These are phyloP conservation scores for Penicillium brevicompactum DNA, from an alignment of 2,329 filamentous ascomycete genomes.

Conservation along the genomic window DNA sequence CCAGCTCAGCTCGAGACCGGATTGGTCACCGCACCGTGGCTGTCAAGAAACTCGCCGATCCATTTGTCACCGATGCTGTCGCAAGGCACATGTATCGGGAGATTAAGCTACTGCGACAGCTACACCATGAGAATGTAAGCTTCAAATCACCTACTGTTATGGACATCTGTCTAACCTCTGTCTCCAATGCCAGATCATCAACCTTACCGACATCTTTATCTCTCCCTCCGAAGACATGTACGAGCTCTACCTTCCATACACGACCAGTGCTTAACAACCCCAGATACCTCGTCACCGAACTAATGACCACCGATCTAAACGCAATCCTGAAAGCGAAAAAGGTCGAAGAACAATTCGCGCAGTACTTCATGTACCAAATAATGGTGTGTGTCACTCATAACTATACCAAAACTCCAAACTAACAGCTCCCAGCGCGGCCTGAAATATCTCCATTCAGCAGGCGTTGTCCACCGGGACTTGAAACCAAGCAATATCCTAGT, in stretches of 20 bases:
- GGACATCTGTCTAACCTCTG: neutral
- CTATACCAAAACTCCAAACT: neutral
- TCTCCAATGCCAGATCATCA: conserved; percentile 71
- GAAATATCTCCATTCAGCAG: conserved; percentile 98
- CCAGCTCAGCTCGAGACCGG: conserved; percentile 92
- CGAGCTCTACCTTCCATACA: conserved; percentile 28
- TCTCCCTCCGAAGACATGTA: conserved; percentile 98
- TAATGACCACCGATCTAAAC: conserved; percentile 94
- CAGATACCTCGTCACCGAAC: conserved; percentile 97
- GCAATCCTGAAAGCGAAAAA: conserved; percentile 90
- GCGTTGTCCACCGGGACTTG: conserved; percentile 94
- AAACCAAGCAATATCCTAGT: conserved; percentile 99
- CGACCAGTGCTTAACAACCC: conserved; percentile 2
- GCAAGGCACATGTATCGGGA: conserved; percentile 97
- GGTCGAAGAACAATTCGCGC: conserved; percentile 98
- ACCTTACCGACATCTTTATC: conserved; percentile 98
- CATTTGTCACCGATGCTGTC: conserved; percentile 96
- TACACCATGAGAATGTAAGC: conserved; percentile 91
- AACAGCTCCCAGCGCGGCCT: conserved; percentile 71
- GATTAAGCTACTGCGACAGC: conserved; percentile 92
- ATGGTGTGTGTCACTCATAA: conserved; percentile 59
- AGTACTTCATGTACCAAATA: conserved; percentile 99
- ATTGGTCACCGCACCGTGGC: conserved; percentile 94
- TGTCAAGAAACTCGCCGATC: conserved; percentile 99
- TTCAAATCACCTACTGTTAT: neutral